Conservation (phyloP, 768 basidiomycete genomes). For the Austroboletus eburneus region DNA sequence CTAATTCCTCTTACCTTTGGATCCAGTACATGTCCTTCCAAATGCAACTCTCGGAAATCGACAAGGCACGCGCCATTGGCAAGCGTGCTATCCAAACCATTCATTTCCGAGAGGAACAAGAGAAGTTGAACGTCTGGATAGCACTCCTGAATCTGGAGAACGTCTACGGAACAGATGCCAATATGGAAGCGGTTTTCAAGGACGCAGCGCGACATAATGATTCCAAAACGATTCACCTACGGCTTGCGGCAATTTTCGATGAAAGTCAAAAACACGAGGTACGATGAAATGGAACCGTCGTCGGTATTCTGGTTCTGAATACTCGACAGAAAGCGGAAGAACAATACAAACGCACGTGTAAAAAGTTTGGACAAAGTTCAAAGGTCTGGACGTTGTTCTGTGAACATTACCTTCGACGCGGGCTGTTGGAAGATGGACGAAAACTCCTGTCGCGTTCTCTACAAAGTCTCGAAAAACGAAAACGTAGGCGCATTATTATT, state of each 20-base stretch:
- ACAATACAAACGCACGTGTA: constrained; percentile 79
- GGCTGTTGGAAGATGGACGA: constrained; percentile 74
- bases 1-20: constrained; percentile 97
- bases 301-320: not conserved
- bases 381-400: constrained; percentile 92
- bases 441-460: constrained; percentile 82
- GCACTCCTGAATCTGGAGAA: constrained; percentile 95
- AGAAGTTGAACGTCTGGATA: constrained; percentile 96
- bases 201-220: constrained; percentile 90
- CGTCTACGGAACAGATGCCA: constrained; percentile 81
- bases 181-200: constrained; percentile 77
- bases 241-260: constrained; percentile 80
- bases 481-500: constrained; percentile 60
- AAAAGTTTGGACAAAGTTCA: constrained; percentile 92
- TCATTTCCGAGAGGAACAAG: constrained; percentile 92
- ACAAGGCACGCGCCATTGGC: constrained; percentile 88
- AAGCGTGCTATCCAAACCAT: constrained; percentile 82
- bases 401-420: constrained; percentile 74
- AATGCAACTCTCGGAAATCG: constrained; percentile 91
- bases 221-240: constrained; percentile 84
- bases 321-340: constrained; percentile 81
- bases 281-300: constrained; percentile 13
- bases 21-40: constrained; percentile 99
- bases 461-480: constrained; percentile 88
- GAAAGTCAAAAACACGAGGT: constrained; percentile 82